Evolutionary conservation across 2,329 filamentous ascomycete genomes (phyloP).

Genomic region (Venturia nashicola): DNA sequence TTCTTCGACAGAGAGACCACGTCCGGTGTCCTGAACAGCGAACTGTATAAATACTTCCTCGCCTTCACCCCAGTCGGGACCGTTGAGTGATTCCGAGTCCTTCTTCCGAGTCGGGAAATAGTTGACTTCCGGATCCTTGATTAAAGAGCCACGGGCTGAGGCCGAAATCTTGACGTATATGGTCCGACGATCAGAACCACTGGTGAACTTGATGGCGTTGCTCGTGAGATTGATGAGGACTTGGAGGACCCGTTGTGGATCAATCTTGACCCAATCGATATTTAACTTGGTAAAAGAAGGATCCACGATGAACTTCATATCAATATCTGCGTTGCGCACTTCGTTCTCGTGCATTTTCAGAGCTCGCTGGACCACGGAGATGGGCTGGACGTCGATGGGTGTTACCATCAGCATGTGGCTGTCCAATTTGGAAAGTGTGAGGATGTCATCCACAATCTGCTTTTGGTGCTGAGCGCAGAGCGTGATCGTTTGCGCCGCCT

Average conservation of each 20-base stretch:
- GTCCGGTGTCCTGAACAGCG: slow-evolving; percentile 65
- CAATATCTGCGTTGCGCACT: slow-evolving; percentile 55
- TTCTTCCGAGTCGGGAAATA: slow-evolving; percentile 49
- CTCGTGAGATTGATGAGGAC: slow-evolving; percentile 90
- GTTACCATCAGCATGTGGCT: slow-evolving; percentile 62
- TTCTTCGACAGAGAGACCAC: slow-evolving; percentile 58
- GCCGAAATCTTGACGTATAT: slow-evolving; percentile 57
- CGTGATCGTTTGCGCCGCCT: slow-evolving; percentile 66
- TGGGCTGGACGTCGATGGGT: slow-evolving; percentile 55
- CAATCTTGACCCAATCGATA: slow-evolving; percentile 58
- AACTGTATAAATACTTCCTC: slow-evolving; percentile 56
- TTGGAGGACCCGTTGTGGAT: slow-evolving; percentile 67
- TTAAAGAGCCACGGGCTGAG: slow-evolving; percentile 28
- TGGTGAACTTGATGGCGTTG: slow-evolving; percentile 84
- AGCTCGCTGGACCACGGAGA: slow-evolving; percentile 52
- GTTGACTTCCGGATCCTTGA: slow-evolving; percentile 39
- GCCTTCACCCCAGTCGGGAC: slow-evolving; percentile 58
- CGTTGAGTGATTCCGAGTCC: slow-evolving; percentile 31
- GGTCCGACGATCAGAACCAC: slow-evolving; percentile 45
- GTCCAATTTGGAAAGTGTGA: slow-evolving; percentile 49
- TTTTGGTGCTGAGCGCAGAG: slow-evolving; percentile 73
- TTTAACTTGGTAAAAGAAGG: slow-evolving; percentile 44
- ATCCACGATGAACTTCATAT: slow-evolving; percentile 52
- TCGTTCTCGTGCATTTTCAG: slow-evolving; percentile 72
- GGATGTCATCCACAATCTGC: slow-evolving; percentile 35